Percentiles rank a stretch among this genome's conserved stretches.
Conservation (phyloP, 1,284 basidiomycete genomes). For the Waitea zeae region DNA sequence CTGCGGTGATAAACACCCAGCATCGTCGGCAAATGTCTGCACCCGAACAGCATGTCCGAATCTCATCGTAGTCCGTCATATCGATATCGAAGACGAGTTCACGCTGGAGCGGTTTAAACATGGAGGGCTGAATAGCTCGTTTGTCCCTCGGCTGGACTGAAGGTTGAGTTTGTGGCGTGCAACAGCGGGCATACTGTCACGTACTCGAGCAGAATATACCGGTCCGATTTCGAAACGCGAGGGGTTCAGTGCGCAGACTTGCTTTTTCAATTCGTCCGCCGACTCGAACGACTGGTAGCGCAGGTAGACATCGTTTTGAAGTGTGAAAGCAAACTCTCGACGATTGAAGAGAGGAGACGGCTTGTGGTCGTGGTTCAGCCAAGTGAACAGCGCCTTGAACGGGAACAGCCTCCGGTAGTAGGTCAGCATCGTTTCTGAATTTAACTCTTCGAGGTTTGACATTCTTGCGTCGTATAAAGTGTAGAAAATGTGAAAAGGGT, state of each 20-base stretch:
- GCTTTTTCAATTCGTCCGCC: slow-evolving; percentile 84
- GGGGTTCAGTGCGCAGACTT: slow-evolving; percentile 70
- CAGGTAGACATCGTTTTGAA: slow-evolving; percentile 83
- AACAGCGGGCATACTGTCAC: slow-evolving; percentile 12
- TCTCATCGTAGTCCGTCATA: slow-evolving; percentile 97
- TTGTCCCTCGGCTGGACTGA: slow-evolving; percentile 73
- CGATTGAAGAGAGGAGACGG: slow-evolving; percentile 70
- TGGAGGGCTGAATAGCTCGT: slow-evolving; percentile 61
- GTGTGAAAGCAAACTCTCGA: slow-evolving; percentile 95
- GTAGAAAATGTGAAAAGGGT: too few relatives aligned
- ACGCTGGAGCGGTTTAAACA: slow-evolving; percentile 66
- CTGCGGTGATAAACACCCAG: slow-evolving; percentile 90
- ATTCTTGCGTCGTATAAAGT: too few relatives aligned
- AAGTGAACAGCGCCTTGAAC: slow-evolving; percentile 84
- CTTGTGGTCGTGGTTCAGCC: slow-evolving; percentile 86
- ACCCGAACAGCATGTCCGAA: slow-evolving; percentile 89
- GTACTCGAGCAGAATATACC: slow-evolving; percentile 75
- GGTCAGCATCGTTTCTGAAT: too few relatives aligned
- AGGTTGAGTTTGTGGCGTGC: slow-evolving; percentile 4
- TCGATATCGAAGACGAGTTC: slow-evolving; percentile 99
- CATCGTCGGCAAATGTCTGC: slow-evolving; percentile 88
- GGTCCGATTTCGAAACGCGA: slow-evolving; percentile 96
- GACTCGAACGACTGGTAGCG: slow-evolving; percentile 87
- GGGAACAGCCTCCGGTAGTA: slow-evolving; percentile 92
- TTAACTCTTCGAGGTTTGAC: too few relatives aligned